phyloP scores from a whole-genome alignment of 2,329 filamentous ascomycete genomes.

The Biscogniauxia marginata region DNA sequence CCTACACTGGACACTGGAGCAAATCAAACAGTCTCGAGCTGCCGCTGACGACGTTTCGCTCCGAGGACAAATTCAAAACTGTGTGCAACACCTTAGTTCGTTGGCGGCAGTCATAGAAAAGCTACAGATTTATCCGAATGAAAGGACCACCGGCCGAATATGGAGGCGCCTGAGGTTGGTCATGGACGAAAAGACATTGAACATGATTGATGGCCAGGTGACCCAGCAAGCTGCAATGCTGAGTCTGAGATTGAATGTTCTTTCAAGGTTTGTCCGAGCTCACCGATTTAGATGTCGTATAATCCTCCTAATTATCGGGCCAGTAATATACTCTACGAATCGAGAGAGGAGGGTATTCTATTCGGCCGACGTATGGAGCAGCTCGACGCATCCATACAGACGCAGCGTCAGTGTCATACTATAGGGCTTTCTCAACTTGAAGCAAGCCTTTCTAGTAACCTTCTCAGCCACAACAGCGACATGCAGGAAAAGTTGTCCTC shows the following conservation, averaged over 20 bases:
- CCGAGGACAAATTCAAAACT: neutral
- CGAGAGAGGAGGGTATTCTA: neutral
- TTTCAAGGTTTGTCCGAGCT: neutral
- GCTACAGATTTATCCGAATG: neutral
- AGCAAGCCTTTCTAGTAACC: too few species aligned
- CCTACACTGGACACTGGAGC: slow-evolving; percentile 3
- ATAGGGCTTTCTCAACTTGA: neutral
- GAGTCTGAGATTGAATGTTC: neutral
- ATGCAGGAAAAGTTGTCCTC: too few species aligned
- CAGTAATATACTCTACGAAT: neutral
- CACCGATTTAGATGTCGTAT: too few species aligned
- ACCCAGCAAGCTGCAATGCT: neutral
- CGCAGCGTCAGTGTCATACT: neutral
- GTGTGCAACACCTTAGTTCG: neutral
- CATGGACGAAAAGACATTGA: slow-evolving; percentile 3
- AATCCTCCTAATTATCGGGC: too few species aligned
- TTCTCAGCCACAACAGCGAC: too few species aligned
- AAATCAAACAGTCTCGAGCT: slow-evolving; percentile 2
- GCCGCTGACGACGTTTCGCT: slow-evolving; percentile 1
- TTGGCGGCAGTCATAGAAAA: neutral
- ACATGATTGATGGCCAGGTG: slow-evolving; percentile 1
- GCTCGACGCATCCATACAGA: neutral
- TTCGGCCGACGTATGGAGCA: neutral
- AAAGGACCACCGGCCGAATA: neutral
- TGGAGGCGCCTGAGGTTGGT: slow-evolving; percentile 6